These are phyloP conservation scores for Diaporthe sp. DNA, from an alignment of 2,329 filamentous ascomycete genomes.

Conservation along the genomic window DNA sequence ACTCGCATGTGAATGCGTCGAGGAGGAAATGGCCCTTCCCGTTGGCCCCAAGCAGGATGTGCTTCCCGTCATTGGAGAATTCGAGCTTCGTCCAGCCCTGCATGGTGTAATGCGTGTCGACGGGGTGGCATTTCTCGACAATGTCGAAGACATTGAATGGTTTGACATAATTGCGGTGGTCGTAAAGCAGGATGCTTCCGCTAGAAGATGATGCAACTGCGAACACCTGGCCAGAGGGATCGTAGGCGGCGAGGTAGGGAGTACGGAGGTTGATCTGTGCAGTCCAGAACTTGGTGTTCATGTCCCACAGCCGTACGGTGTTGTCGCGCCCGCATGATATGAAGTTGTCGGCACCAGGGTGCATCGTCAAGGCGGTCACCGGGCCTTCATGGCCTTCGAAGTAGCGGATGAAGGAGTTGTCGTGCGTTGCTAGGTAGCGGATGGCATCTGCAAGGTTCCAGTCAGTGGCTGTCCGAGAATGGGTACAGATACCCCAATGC, in stretches of 20 bases:
- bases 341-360: conserved; percentile 90
- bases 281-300: conserved; percentile 82
- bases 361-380: conserved; percentile 87
- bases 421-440: conserved; percentile 90
- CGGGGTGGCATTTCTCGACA: conserved; percentile 64
- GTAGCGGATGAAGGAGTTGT: conserved; percentile 96
- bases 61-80: conserved; percentile 96
- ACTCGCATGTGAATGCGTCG: conserved; percentile 88
- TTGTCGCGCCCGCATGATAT: conserved; percentile 93
- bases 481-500: neutral
- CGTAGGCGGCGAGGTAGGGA: conserved; percentile 88
- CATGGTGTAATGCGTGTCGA: conserved; percentile 70
- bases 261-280: conserved; percentile 85
- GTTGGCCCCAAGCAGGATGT: conserved; percentile 85
- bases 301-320: conserved; percentile 92
- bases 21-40: conserved; percentile 89
- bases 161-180: conserved; percentile 93
- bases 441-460: conserved; percentile 73
- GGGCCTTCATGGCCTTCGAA: conserved; percentile 90
- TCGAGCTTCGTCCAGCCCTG: conserved; percentile 91
- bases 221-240: conserved; percentile 92
- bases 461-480: conserved; percentile 1
- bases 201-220: conserved; percentile 87
- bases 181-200: conserved; percentile 88
- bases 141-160: conserved; percentile 92